These are phyloP conservation scores for Euphrasia arctica DNA, from an alignment of 305 asterid genomes.

Conservation along the genomic window DNA sequence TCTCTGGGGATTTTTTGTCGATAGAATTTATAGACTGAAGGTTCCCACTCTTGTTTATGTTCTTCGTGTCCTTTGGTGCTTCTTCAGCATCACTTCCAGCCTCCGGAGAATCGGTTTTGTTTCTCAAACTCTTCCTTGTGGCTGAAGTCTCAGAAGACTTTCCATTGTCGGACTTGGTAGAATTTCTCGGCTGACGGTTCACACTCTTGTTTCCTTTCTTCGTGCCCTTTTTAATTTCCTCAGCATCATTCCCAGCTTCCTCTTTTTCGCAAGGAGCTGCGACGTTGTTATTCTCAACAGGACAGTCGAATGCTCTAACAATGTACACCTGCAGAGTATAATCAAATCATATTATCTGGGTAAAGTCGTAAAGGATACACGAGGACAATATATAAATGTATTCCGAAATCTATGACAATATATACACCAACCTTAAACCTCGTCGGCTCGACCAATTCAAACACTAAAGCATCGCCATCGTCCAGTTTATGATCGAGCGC, in stretches of 20 bases:
- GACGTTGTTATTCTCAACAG: constrained; percentile 14
- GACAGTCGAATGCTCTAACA: constrained; percentile 46
- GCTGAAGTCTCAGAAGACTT: constrained; percentile 26
- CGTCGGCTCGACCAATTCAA: constrained; percentile 66
- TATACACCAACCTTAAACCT: constrained; percentile 64
- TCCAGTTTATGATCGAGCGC: constrained; percentile 84
- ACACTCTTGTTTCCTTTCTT: constrained; percentile 8
- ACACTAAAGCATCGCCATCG: constrained; percentile 86
- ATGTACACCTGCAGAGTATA: constrained; percentile 54
- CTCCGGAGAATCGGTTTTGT: constrained; percentile 26
- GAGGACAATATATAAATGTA: too few relatives aligned
- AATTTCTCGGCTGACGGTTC: constrained; percentile 25
- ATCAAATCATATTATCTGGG: neutral
- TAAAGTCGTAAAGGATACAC: too few relatives aligned
- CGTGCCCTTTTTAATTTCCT: constrained; percentile 26
- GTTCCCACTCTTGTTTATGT: neutral
- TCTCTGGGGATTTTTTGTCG: constrained; percentile 26
- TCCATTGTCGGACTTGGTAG: constrained; percentile 30
- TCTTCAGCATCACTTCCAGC: constrained; percentile 35
- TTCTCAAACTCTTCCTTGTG: constrained; percentile 48
- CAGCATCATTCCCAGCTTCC: constrained; percentile 32
- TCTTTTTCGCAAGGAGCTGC: neutral
- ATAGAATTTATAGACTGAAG: constrained; percentile 29
- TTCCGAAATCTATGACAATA: neutral
- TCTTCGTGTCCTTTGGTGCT: constrained; percentile 21